Base-by-base conservation (phyloP, 2,329 filamentous ascomycete species). In the Claviceps lovelessii region DNA sequence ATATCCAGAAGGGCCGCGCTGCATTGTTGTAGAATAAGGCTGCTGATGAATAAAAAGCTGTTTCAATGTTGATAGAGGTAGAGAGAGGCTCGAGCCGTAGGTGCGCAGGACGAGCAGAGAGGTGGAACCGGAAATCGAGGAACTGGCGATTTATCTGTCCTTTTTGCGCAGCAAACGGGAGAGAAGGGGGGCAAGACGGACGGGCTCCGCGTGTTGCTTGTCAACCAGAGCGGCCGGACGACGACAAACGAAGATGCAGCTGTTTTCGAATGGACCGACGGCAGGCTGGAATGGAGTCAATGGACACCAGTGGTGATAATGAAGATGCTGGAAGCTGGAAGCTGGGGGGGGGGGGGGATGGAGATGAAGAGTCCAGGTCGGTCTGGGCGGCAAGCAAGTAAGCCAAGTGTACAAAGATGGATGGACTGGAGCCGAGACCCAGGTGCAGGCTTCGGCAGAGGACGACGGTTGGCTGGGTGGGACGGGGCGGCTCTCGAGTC, bases 1-100 rank as follows among this genome's bases (percentile, higher is more conserved):
- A 74, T 94, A 94, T 71, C 86, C 86, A 65, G 87, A 85, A 60
- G 81, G 84, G 68, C 83, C 82, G 73, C 84, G 71, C 58, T 72
- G 70, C 62, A 70, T 70, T 69, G 49, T 51, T 31, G 53, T 37
- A 37, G 37, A 48, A 39, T 29, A 23, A 33, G 23, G 28, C 37
- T 41, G 11, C 19, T 19, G n/a, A 53, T 6, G 42, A 7, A 47
- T 5, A 35, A 35, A 23, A 37, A 39, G 51, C 33, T 53, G 44
- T 28, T 35, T 45, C 1, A 35, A 19, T 8, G 28, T 51, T 44
- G 31, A 29, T 19, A n/a, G 29, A 33, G 46, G 29, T 8, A 49
- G 29, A 19, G 3, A n/a, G 31, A 37, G 13, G 42, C 17, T 28
- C 47, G 29, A 51, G 45, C 10, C 9, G 39, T 8, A 11, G 23